These are phyloP conservation scores for Venturia pyrina DNA, from an alignment of 2,329 filamentous ascomycete genomes.

Conservation along the genomic window DNA sequence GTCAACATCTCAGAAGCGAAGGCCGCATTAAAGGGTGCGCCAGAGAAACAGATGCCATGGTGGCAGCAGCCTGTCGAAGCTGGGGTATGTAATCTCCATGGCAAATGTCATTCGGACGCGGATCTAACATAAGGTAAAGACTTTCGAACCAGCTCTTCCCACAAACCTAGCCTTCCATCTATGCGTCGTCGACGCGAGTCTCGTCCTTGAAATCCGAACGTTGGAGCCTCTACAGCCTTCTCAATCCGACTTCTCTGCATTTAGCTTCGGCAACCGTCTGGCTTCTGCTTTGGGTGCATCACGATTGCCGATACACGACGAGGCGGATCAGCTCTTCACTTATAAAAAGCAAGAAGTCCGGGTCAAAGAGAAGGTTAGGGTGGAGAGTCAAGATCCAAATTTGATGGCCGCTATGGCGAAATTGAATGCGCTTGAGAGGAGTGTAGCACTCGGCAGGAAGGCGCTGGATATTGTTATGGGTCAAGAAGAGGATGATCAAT, in stretches of 20 bases:
- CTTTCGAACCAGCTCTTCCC: conserved; percentile 54
- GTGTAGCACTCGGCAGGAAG: conserved; percentile 56
- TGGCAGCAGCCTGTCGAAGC: conserved; percentile 40
- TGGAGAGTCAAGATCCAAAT: conserved; percentile 83
- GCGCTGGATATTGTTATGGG: conserved; percentile 74
- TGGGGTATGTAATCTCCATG: conserved; percentile 45
- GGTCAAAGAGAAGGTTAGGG: conserved; percentile 79
- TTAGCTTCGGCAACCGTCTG: conserved; percentile 48
- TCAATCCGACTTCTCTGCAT: conserved; percentile 26
- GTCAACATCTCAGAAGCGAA: conserved; percentile 54
- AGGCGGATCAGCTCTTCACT: conserved; percentile 66
- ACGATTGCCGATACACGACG: conserved; percentile 39
- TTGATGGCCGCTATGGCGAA: conserved; percentile 77
- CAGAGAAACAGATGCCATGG: conserved; percentile 28
- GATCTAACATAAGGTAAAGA: conserved; percentile 20
- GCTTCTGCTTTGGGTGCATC: conserved; percentile 35
- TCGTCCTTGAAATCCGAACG: conserved; percentile 55
- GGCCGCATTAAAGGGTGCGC: conserved; percentile 43
- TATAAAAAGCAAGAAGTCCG: conserved; percentile 60
- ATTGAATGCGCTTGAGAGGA: conserved; percentile 65
- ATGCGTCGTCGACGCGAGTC: conserved; percentile 44
- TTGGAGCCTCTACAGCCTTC: conserved; percentile 42
- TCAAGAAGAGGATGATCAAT: conserved; percentile 34
- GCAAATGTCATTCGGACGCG: background rate
- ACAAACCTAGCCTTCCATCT: conserved; percentile 64